Evolutionary conservation across 805 yeast species (phyloP).

Genomic region (Diddensiella caesifluorescens): DNA sequence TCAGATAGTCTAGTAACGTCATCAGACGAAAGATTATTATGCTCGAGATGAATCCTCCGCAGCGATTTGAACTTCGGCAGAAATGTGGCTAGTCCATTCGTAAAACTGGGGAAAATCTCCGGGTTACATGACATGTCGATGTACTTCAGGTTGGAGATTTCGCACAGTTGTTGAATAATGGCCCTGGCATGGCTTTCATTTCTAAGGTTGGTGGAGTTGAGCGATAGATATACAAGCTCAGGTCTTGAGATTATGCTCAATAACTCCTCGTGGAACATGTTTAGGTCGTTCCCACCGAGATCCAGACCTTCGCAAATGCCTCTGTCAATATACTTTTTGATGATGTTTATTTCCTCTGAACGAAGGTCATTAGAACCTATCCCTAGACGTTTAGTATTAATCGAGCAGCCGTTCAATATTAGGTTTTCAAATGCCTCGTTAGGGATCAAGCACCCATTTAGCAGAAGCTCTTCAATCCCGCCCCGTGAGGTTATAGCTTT

Average conservation of each 20-base stretch:
- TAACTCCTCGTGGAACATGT: conserved; percentile 23
- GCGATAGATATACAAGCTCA: conserved; percentile 47
- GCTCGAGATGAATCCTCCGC: conserved; percentile 65
- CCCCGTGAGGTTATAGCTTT: conserved; percentile 64
- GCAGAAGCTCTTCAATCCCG: conserved; percentile 71
- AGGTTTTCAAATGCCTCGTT: conserved; percentile 48
- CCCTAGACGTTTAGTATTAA: conserved; percentile 60
- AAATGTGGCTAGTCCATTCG: conserved; percentile 52
- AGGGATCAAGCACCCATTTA: conserved; percentile 68
- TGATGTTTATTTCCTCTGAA: conserved; percentile 49
- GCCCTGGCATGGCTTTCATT: conserved; percentile 34
- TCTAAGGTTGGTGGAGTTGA: conserved; percentile 57
- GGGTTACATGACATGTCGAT: conserved; percentile 72
- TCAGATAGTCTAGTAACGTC: conserved; percentile 59
- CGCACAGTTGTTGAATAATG: not conserved
- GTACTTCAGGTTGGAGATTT: conserved; percentile 47
- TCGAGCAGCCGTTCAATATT: conserved; percentile 50
- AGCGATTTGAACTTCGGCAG: conserved; percentile 65
- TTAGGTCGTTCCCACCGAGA: conserved; percentile 70
- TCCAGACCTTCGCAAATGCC: conserved; percentile 63
- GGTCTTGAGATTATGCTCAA: conserved; percentile 21
- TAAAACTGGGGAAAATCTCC: conserved; percentile 56
- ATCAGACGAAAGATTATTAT: conserved; percentile 52
- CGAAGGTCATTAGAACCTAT: conserved; percentile 68
- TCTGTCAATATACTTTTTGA: conserved; percentile 34